Conservation (phyloP, 306 rosid genomes). For the Rosa multiflora region DNA sequence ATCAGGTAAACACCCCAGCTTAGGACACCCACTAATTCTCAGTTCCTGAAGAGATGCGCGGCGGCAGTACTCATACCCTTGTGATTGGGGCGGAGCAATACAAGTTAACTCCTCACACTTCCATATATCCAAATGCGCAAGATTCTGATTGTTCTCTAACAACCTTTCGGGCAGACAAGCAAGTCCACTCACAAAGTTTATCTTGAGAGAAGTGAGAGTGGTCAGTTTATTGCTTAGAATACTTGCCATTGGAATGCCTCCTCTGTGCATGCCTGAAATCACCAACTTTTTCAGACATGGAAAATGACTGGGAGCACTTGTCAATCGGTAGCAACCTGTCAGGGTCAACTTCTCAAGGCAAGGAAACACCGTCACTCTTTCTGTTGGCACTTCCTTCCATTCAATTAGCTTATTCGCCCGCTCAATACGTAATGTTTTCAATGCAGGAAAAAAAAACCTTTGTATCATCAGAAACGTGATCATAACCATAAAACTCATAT, state of each 20-base stretch:
- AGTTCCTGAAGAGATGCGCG: background rate
- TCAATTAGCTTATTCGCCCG: too few relatives aligned
- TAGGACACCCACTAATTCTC: fast-evolving
- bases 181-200: background rate
- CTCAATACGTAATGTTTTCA: too few relatives aligned
- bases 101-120: background rate
- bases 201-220: background rate
- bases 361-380: conserved; percentile 11
- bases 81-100: background rate
- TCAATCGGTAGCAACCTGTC: too few relatives aligned
- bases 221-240: background rate
- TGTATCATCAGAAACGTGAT: too few relatives aligned
- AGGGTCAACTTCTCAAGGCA: background rate
- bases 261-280: background rate
- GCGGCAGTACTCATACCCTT: too few relatives aligned
- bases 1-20: background rate
- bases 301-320: background rate
- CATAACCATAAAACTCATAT: too few relatives aligned
- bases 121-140: background rate
- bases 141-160: background rate
- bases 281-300: background rate
- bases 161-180: background rate
- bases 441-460: too few relatives aligned
- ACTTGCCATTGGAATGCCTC: background rate
- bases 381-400: too few relatives aligned